phyloP scores from a whole-genome alignment of 2,329 filamentous ascomycete species.

The Neonectria faginata region DNA sequence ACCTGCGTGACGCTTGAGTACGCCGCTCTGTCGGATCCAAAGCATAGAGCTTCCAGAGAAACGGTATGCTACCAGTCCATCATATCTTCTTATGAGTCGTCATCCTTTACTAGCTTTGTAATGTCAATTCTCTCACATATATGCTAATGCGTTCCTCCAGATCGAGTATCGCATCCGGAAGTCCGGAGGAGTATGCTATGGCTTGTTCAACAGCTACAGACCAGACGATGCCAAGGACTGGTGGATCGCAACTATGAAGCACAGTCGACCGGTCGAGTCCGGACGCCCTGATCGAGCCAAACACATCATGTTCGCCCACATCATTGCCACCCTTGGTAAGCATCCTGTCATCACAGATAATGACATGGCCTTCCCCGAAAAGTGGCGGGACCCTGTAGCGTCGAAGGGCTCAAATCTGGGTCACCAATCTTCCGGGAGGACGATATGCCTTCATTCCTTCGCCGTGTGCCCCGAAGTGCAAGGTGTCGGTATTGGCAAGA shows the following conservation, averaged over 20 bases:
- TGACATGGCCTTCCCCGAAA: conserved; percentile 78
- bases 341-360: conserved; percentile 75
- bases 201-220: conserved; percentile 78
- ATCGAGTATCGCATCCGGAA: conserved; percentile 49
- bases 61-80: conserved; percentile 58
- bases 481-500: conserved; percentile 77
- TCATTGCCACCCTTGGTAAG: conserved; percentile 78
- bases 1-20: conserved; percentile 68
- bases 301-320: conserved; percentile 79
- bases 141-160: conserved; percentile 32
- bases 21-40: conserved; percentile 62
- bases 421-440: conserved; percentile 79
- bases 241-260: conserved; percentile 62
- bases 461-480: conserved; percentile 83
- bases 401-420: conserved; percentile 63
- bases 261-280: conserved; percentile 68
- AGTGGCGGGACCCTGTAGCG: conserved; percentile 68
- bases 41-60: conserved; percentile 63
- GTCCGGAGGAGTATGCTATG: conserved; percentile 75
- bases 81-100: not conserved
- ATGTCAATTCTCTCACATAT: not conserved
- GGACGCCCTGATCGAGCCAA: conserved; percentile 44
- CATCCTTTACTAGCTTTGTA: not conserved
- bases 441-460: conserved; percentile 84
- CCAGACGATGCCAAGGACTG: conserved; percentile 60